phyloP scores from a whole-genome alignment of 2,329 filamentous ascomycete species.

The Claviceps digitariae region DNA sequence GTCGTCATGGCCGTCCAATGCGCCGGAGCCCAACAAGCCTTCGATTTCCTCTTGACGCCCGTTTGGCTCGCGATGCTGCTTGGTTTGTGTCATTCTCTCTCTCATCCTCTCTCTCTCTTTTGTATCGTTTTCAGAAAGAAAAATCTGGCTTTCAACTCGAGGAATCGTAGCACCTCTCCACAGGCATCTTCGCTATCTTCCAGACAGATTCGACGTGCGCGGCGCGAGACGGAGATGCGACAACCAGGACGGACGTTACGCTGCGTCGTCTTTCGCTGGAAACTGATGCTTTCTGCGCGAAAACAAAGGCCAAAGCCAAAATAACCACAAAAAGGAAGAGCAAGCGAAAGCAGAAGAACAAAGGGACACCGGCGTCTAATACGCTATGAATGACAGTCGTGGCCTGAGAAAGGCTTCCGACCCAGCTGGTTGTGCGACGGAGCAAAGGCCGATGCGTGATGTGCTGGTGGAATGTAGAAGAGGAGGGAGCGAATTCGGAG shows the following conservation, averaged over 20 bases:
- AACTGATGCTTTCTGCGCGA: not conserved
- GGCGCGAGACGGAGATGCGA: not conserved
- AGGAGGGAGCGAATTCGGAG: too few relatives aligned
- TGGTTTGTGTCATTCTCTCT: slow-evolving; percentile 19
- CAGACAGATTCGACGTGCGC: not conserved
- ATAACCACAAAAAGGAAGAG: not conserved
- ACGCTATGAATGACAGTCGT: not conserved
- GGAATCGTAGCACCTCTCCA: slow-evolving; percentile 2
- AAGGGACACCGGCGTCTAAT: not conserved
- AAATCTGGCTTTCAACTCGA: not conserved
- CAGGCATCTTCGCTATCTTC: slow-evolving; percentile 7
- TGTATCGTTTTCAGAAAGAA: not conserved
- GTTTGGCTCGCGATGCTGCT: slow-evolving; percentile 16
- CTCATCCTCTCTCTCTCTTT: not conserved
- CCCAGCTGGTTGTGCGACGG: not conserved
- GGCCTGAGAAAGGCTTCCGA: not conserved
- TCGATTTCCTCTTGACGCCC: slow-evolving; percentile 18
- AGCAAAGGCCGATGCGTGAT: not conserved
- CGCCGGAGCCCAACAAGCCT: slow-evolving; percentile 15
- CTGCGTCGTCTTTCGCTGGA: not conserved
- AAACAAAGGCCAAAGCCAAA: too few relatives aligned
- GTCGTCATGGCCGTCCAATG: slow-evolving; percentile 14
- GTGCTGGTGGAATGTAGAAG: too few relatives aligned
- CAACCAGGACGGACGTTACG: not conserved
- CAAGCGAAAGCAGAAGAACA: not conserved